phyloP scores from a whole-genome alignment of 106 monocot genomes.

The Dactylorhiza incarnata region DNA sequence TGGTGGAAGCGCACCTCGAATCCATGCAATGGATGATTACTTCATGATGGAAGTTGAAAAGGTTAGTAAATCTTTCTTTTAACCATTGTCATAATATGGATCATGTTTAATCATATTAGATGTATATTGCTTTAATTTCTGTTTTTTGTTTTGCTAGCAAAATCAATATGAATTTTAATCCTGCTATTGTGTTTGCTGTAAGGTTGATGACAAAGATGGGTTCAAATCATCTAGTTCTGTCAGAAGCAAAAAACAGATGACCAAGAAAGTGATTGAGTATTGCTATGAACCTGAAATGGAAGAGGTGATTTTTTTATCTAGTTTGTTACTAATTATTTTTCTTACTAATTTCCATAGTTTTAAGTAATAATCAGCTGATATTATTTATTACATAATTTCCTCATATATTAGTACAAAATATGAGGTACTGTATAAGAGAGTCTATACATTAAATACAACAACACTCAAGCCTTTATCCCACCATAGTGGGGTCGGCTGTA shows the following conservation, averaged over 20 bases:
- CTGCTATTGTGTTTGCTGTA: constrained; percentile 13
- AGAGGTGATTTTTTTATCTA: constrained; percentile 49
- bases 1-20: constrained; percentile 84
- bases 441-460: no score
- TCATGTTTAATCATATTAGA: background rate
- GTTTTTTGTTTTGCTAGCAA: background rate
- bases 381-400: background rate
- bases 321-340: background rate
- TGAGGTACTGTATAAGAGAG: no score
- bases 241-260: constrained; percentile 55
- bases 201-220: constrained; percentile 71
- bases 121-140: background rate
- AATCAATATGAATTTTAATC: background rate
- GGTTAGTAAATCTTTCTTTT: constrained; percentile 27
- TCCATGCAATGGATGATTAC: constrained; percentile 99
- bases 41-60: constrained; percentile 99
- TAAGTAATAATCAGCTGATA: no score
- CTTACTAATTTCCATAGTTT: background rate
- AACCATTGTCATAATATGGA: background rate
- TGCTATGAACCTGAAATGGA: constrained; percentile 99
- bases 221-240: constrained; percentile 46
- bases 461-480: no score
- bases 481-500: no score
- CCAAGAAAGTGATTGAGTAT: constrained; percentile 87
- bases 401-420: background rate